Conservation (phyloP, 306 rosid species). For the Calophaca sinica region DNA sequence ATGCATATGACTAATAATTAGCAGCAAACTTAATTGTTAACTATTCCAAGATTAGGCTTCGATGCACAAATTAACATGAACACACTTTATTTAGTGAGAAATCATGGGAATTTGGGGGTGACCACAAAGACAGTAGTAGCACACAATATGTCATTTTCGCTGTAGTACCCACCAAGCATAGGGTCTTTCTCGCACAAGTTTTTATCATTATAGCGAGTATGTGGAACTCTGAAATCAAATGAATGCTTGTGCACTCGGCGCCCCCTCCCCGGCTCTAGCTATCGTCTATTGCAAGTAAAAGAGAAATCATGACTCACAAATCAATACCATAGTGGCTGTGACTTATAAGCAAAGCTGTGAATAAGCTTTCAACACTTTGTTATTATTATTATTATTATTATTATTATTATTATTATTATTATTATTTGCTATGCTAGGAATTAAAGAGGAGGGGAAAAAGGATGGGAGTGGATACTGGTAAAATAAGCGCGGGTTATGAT, state of each 20-base stretch:
- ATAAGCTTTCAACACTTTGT: neutral
- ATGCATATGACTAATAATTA: neutral
- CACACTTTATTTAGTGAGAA: neutral
- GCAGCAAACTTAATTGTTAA: neutral
- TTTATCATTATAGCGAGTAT: constrained; percentile 28
- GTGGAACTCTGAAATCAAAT: constrained; percentile 35
- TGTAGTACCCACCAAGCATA: constrained; percentile 1
- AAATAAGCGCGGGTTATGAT: constrained; percentile 52
- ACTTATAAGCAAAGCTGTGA: constrained; percentile 43
- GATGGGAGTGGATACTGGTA: constrained; percentile 41
- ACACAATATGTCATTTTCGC: neutral
- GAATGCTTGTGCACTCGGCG: constrained; percentile 44
- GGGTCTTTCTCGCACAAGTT: constrained; percentile 34
- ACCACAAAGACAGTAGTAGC: neutral
- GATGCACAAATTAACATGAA: constrained; percentile 3
- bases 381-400: constrained; percentile 21
- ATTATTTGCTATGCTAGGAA: neutral
- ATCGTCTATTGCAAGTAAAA: constrained; percentile 36
- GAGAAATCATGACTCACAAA: constrained; percentile 2
- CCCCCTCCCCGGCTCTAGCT: constrained; percentile 9
- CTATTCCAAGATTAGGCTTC: constrained; percentile 1
- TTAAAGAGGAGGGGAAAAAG: neutral
- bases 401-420: neutral
- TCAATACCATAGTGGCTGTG: neutral
- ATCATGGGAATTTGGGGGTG: constrained; percentile 22